Evolutionary conservation across 768 basidiomycete genomes (phyloP).

Genomic region (Hirschioporus abietinus): DNA sequence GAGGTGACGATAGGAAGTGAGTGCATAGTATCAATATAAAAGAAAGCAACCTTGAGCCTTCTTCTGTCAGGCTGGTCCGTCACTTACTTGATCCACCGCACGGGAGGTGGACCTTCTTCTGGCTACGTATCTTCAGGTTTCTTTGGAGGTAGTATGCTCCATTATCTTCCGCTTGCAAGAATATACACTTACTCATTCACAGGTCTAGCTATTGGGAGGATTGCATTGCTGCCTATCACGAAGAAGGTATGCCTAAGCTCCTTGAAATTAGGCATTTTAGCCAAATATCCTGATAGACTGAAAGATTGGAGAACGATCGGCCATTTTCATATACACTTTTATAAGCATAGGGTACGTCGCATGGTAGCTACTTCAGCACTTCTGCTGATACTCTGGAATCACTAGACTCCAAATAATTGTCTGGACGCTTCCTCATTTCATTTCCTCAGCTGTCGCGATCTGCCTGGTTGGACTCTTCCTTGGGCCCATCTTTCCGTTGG

Average conservation of each 20-base stretch:
- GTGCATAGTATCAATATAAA: background rate
- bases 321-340: conserved; percentile 31
- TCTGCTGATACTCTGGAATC: background rate
- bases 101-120: conserved; percentile 39
- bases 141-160: conserved; percentile 35
- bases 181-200: background rate
- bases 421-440: conserved; percentile 51
- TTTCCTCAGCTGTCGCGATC: conserved; percentile 48
- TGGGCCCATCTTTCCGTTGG: conserved; percentile 48
- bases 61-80: conserved; percentile 42
- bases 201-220: conserved; percentile 31
- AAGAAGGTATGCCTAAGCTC: conserved; percentile 8
- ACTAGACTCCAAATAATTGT: conserved; percentile 46
- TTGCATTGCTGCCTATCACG: conserved; percentile 30
- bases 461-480: conserved; percentile 49
- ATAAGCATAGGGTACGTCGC: conserved; percentile 18
- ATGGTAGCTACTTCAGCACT: background rate
- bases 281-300: background rate
- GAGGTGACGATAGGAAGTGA: conserved; percentile 26
- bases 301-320: conserved; percentile 25
- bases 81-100: conserved; percentile 40
- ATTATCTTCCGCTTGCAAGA: background rate
- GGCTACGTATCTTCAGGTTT: conserved; percentile 49
- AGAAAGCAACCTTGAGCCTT: background rate
- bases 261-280: background rate